These are phyloP conservation scores for Bolboschoenoplectus hybrid DNA, from an alignment of 202 grass and related monocot species.

Conservation along the genomic window DNA sequence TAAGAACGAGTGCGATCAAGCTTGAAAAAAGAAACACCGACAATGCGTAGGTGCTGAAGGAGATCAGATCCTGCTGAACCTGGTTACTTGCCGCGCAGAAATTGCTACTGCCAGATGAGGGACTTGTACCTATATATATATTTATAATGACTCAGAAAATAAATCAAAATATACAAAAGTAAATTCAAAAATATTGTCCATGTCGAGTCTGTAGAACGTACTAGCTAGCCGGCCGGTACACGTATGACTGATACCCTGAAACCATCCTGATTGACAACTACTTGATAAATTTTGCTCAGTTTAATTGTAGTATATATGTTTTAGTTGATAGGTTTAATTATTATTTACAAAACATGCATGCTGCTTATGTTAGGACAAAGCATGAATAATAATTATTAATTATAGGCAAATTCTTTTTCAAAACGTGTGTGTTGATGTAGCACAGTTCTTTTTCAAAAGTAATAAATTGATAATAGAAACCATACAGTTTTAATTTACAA, in stretches of 20 bases:
- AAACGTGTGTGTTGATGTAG: not conserved
- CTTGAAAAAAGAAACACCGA: conserved; percentile 51
- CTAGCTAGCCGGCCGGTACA: not conserved
- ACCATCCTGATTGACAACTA: not conserved
- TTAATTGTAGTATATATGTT: not conserved
- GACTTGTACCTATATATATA: not conserved
- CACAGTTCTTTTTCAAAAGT: not conserved
- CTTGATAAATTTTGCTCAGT: not conserved
- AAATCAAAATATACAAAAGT: conserved; percentile 23
- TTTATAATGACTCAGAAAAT: not conserved
- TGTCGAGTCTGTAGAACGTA: not conserved
- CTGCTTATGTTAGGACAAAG: not conserved
- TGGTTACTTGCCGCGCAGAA: conserved; percentile 38
- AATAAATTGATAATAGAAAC: not conserved
- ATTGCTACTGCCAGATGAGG: not conserved
- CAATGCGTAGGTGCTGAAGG: conserved; percentile 44
- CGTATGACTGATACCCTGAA: not conserved
- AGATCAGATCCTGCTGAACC: conserved; percentile 40
- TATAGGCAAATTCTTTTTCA: not conserved
- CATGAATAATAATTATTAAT: not conserved
- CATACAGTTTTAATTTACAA: not conserved
- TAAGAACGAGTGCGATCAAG: conserved; percentile 52
- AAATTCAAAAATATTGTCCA: not conserved
- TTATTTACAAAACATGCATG: not conserved
- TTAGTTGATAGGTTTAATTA: not conserved